These are phyloP conservation scores for Sextonia rubra DNA, from an alignment of 164 flowering plant species.

Conservation along the genomic window DNA sequence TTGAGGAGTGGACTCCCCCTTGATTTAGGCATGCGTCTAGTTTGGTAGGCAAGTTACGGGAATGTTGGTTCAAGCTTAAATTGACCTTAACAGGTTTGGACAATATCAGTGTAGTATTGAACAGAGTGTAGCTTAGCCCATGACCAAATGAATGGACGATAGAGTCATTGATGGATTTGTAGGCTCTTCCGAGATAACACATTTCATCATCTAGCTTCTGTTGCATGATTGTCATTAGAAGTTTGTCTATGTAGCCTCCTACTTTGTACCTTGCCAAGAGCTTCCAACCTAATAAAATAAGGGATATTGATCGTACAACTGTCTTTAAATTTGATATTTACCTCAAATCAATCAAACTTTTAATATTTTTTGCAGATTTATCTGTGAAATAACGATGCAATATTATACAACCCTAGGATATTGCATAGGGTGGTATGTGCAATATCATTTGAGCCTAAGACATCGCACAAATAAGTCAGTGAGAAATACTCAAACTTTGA, in stretches of 20 bases:
- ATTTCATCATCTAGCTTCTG: conserved; percentile 39
- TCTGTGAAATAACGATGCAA: too few relatives aligned
- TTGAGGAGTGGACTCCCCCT: too few relatives aligned
- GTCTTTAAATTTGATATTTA: too few relatives aligned
- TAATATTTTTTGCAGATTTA: too few relatives aligned
- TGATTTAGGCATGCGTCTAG: too few relatives aligned
- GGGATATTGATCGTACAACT: too few relatives aligned
- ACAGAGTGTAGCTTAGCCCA: conserved; percentile 66
- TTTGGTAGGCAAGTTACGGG: neutral
- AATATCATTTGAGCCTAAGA: too few relatives aligned
- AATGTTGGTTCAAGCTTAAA: neutral
- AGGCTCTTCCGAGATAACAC: conserved; percentile 75
- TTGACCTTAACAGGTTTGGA: conserved; percentile 22
- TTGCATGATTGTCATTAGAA: conserved; percentile 73
- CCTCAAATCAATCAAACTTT: too few relatives aligned
- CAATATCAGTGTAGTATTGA: conserved; percentile 24
- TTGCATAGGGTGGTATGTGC: too few relatives aligned
- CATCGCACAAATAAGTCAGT: too few relatives aligned
- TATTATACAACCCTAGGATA: too few relatives aligned
- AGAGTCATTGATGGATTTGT: conserved; percentile 65
- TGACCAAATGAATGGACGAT: conserved; percentile 63
- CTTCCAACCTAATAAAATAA: conserved; percentile 51
- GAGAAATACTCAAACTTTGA: too few relatives aligned
- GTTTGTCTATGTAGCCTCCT: conserved; percentile 39
- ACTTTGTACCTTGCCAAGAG: conserved; percentile 82